Percentiles rank a stretch among this genome's conserved stretches.
Evolutionary conservation across 2,329 filamentous ascomycete genomes (phyloP).

Genomic region (Colletotrichum sp.): DNA sequence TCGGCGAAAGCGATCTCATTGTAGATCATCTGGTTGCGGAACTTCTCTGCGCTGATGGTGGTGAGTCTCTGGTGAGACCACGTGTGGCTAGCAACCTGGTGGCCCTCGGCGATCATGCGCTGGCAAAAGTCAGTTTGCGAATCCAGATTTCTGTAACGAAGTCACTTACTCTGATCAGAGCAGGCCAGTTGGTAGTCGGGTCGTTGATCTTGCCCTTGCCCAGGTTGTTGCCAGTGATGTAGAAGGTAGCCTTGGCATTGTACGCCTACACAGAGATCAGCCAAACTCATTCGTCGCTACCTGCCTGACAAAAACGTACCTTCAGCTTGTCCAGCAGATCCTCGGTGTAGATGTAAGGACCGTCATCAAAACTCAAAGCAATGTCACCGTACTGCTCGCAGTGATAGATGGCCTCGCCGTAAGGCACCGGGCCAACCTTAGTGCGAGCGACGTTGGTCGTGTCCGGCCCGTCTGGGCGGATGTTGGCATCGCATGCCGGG

Average conservation of each 20-base stretch:
- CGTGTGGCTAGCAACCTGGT: conserved; percentile 66
- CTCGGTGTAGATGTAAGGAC: conserved; percentile 47
- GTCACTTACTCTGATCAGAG: conserved; percentile 38
- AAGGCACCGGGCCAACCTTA: conserved; percentile 57
- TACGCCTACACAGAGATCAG: conserved; percentile 41
- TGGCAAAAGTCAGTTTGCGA: not conserved
- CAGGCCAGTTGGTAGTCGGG: conserved; percentile 39
- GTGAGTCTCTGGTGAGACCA: conserved; percentile 48
- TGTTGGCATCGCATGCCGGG: conserved; percentile 66
- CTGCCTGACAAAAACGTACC: conserved; percentile 37
- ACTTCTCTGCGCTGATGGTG: conserved; percentile 16
- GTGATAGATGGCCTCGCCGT: conserved; percentile 62
- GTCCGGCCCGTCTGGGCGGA: conserved; percentile 53
- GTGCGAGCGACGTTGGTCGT: conserved; percentile 59
- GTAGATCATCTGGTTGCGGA: conserved; percentile 54
- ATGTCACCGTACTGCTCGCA: conserved; percentile 61
- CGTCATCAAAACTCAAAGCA: conserved; percentile 54
- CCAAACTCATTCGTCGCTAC: not conserved
- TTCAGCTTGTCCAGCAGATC: conserved; percentile 44
- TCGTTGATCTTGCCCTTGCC: conserved; percentile 55
- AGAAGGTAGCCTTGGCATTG: conserved; percentile 71
- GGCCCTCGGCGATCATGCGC: conserved; percentile 58
- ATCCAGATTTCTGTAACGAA: not conserved
- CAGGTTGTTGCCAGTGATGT: conserved; percentile 50
- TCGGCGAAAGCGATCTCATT: conserved; percentile 61